These are phyloP conservation scores for Solanum lycopersicoides DNA, from an alignment of 257 asterid genomes.

Conservation along the genomic window DNA sequence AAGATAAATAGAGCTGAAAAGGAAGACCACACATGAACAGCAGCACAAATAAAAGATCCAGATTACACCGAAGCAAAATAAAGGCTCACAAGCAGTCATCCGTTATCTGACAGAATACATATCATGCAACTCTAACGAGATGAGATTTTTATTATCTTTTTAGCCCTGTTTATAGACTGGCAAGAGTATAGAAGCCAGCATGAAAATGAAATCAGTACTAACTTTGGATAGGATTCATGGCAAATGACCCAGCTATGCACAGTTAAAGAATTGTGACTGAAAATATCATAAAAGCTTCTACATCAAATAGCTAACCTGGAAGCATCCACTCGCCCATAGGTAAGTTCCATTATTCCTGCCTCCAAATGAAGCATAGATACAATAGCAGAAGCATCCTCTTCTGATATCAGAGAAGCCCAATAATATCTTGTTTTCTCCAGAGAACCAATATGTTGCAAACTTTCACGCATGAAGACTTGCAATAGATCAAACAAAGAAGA, in stretches of 20 bases:
- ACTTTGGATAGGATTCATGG: neutral
- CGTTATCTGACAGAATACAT: neutral
- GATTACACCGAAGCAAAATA: neutral
- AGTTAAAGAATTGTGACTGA: neutral
- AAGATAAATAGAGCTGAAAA: neutral
- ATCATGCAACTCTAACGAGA: neutral
- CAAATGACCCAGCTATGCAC: neutral
- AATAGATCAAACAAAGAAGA: slow-evolving; percentile 73
- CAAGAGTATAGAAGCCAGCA: neutral
- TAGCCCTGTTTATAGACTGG: neutral
- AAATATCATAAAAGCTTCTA: neutral
- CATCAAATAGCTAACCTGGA: slow-evolving; percentile 45
- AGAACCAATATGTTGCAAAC: slow-evolving; percentile 45
- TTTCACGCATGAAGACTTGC: slow-evolving; percentile 57
- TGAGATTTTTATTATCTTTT: neutral
- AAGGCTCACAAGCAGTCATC: neutral
- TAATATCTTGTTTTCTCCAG: slow-evolving; percentile 36
- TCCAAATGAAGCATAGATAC: slow-evolving; percentile 67
- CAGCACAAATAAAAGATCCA: neutral
- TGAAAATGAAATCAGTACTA: neutral
- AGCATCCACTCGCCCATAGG: slow-evolving; percentile 77
- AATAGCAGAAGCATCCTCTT: slow-evolving; percentile 45
- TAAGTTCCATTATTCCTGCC: slow-evolving; percentile 70
- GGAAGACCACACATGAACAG: neutral
- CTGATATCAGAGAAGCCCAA: slow-evolving; percentile 36